Evolutionary conservation across 2,329 filamentous ascomycete species (phyloP).

Genomic region (Paraphoma chrysanthemicola): DNA sequence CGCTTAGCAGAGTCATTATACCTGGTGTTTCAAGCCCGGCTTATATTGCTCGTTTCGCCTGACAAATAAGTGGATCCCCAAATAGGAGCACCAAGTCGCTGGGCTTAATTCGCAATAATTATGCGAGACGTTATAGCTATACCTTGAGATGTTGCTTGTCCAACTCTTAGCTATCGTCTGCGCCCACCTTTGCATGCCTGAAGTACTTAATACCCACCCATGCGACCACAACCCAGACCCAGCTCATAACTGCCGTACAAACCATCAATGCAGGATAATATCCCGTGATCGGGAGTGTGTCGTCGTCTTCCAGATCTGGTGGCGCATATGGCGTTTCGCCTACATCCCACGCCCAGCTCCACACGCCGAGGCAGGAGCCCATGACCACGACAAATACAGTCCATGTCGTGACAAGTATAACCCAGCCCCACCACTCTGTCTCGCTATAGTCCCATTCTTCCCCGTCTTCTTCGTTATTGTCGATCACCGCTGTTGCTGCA

Average conservation of each 20-base stretch:
- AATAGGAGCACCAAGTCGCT: slow-evolving; percentile 25
- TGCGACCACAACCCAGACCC: slow-evolving; percentile 97
- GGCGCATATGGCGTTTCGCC: slow-evolving; percentile 95
- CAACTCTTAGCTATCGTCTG: slow-evolving; percentile 54
- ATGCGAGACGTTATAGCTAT: slow-evolving; percentile 15
- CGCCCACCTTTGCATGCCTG: slow-evolving; percentile 89
- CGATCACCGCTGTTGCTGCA: slow-evolving; percentile 29
- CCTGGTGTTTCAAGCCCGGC: slow-evolving; percentile 43
- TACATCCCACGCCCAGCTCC: slow-evolving; percentile 99
- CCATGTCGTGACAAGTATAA: slow-evolving; percentile 90
- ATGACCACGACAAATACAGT: slow-evolving; percentile 95
- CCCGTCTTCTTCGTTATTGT: slow-evolving; percentile 32
- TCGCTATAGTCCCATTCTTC: slow-evolving; percentile 89
- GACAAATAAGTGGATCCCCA: slow-evolving; percentile 30
- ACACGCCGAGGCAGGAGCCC: slow-evolving; percentile 92
- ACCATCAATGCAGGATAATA: slow-evolving; percentile 97
- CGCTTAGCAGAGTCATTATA: slow-evolving; percentile 29
- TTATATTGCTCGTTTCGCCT: slow-evolving; percentile 36
- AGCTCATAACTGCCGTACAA: slow-evolving; percentile 93
- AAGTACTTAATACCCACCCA: slow-evolving; percentile 99
- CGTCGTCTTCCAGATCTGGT: slow-evolving; percentile 93
- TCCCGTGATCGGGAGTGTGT: slow-evolving; percentile 91
- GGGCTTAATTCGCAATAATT: slow-evolving; percentile 9
- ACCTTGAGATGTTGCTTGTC: slow-evolving; percentile 7
- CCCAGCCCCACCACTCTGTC: slow-evolving; percentile 98